Conservation (phyloP, 2,329 filamentous ascomycete species). For the Fusarium sp. region DNA sequence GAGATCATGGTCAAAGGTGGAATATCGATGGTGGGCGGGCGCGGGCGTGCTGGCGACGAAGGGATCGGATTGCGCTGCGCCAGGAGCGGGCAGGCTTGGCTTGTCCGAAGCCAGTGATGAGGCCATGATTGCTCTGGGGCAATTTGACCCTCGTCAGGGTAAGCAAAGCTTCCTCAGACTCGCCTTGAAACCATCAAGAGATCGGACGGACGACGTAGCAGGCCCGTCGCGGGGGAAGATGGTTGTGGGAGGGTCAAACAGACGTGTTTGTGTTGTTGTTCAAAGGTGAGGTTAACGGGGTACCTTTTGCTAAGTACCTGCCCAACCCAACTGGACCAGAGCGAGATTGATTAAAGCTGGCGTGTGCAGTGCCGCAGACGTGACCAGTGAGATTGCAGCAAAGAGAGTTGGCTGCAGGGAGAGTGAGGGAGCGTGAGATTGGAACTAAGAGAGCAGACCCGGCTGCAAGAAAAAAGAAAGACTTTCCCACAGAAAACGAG, state of each 20-base stretch:
- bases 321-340: neutral
- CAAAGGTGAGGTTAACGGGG: constrained; percentile 18
- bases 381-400: constrained; percentile 38
- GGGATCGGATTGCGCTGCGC: constrained; percentile 58
- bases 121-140: constrained; percentile 50
- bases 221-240: constrained; percentile 41
- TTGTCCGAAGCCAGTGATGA: constrained; percentile 55
- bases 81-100: constrained; percentile 52
- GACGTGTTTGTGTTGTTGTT: constrained; percentile 38
- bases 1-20: constrained; percentile 79
- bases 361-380: constrained; percentile 22
- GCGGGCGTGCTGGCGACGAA: constrained; percentile 61
- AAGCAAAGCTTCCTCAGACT: constrained; percentile 40
- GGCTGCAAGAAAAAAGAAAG: constrained; percentile 38
- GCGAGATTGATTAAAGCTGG: constrained; percentile 39
- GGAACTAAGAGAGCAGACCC: constrained; percentile 40
- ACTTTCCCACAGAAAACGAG: constrained; percentile 24
- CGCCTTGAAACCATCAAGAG: constrained; percentile 44
- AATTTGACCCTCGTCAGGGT: constrained; percentile 36
- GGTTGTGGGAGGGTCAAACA: constrained; percentile 18
- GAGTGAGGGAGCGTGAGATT: constrained; percentile 36
- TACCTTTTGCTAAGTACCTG: constrained; percentile 32
- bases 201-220: constrained; percentile 38
- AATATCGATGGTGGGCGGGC: constrained; percentile 71
- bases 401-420: constrained; percentile 35